These are phyloP conservation scores for Ilyonectria mors-panacis DNA, from an alignment of 2,329 filamentous ascomycete genomes.

Conservation along the genomic window DNA sequence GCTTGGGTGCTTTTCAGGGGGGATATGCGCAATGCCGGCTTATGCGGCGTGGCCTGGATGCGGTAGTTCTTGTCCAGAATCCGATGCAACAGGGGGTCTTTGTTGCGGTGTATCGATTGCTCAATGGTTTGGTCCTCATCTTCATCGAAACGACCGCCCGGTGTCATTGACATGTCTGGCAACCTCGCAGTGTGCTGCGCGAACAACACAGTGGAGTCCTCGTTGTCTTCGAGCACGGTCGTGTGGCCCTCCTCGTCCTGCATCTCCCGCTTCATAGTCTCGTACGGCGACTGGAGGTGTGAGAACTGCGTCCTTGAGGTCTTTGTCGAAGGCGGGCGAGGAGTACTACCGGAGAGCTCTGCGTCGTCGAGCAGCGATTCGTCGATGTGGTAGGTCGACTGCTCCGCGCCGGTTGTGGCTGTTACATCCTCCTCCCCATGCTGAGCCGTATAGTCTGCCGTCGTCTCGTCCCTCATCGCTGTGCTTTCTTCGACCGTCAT, in stretches of 20 bases:
- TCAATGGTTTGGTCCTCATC: slow-evolving; percentile 51
- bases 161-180: slow-evolving; percentile 76
- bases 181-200: slow-evolving; percentile 68
- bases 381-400: slow-evolving; percentile 61
- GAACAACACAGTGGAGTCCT: slow-evolving; percentile 65
- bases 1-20: slow-evolving; percentile 60
- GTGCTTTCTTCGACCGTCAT: slow-evolving; percentile 66
- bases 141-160: slow-evolving; percentile 58
- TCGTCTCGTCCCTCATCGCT: slow-evolving; percentile 70
- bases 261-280: slow-evolving; percentile 78
- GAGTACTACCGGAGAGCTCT: slow-evolving; percentile 77
- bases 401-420: slow-evolving; percentile 50
- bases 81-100: slow-evolving; percentile 88
- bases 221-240: slow-evolving; percentile 55
- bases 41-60: slow-evolving; percentile 90
- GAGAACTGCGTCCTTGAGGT: slow-evolving; percentile 70
- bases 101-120: slow-evolving; percentile 56
- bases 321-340: slow-evolving; percentile 68
- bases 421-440: slow-evolving; percentile 57
- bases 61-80: slow-evolving; percentile 97
- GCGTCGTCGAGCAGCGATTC: slow-evolving; percentile 79
- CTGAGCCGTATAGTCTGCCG: slow-evolving; percentile 63
- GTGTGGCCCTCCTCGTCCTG: slow-evolving; percentile 60
- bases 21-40: slow-evolving; percentile 61
- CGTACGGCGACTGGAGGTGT: slow-evolving; percentile 82